A percentile compares a stretch with the other conserved stretches of the same genome.
These are phyloP conservation scores for Ceriops tagal DNA, from an alignment of 345 rosid species.

Conservation along the genomic window DNA sequence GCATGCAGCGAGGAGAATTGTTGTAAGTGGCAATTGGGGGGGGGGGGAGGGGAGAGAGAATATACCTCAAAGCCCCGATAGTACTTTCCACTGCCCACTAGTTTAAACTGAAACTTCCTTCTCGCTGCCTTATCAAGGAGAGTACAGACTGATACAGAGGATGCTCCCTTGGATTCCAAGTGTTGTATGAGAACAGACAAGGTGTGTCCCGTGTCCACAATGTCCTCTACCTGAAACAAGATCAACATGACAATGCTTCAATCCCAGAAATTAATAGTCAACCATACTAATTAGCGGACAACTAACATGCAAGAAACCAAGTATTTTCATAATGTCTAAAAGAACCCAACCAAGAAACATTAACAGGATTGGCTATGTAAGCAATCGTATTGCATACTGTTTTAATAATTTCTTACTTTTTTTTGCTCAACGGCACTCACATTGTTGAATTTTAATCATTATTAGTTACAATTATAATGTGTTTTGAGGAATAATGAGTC, in stretches of 20 bases:
- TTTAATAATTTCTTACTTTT: too few relatives aligned
- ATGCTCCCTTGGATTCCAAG: slow-evolving; percentile 55
- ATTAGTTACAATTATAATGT: too few relatives aligned
- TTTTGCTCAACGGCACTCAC: too few relatives aligned
- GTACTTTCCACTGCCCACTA: slow-evolving; percentile 76
- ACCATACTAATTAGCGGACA: background rate
- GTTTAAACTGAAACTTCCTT: slow-evolving; percentile 57
- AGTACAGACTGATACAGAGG: slow-evolving; percentile 81
- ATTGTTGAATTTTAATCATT: too few relatives aligned
- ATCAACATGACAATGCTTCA: background rate
- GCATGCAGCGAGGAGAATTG: background rate
- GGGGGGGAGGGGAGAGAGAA: background rate
- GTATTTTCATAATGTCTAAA: too few relatives aligned
- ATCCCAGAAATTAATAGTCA: background rate
- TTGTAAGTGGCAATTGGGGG: background rate
- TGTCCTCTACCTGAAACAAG: slow-evolving; percentile 75
- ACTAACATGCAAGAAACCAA: background rate
- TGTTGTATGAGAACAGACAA: slow-evolving; percentile 52
- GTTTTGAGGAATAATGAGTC: too few relatives aligned
- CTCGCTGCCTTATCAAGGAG: slow-evolving; percentile 72
- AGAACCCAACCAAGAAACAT: too few relatives aligned
- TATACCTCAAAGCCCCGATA: slow-evolving; percentile 79
- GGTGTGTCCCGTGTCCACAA: slow-evolving; percentile 89
- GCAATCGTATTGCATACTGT: too few relatives aligned
- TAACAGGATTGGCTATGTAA: too few relatives aligned